Conservation (phyloP, 345 rosid species). For the Aquilaria sinensis region DNA sequence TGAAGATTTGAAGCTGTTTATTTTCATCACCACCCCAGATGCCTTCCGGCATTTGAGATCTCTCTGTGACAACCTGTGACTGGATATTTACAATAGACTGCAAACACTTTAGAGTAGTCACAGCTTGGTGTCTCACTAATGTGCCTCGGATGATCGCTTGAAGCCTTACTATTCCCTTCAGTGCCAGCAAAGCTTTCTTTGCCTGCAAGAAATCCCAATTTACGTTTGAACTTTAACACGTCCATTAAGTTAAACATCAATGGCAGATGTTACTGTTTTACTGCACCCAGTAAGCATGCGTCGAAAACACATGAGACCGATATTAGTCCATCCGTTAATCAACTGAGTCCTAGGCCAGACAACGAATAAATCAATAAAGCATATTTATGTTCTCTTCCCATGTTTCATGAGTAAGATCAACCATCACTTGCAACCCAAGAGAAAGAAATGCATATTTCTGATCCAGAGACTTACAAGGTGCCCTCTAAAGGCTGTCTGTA, state of each 20-base stretch:
- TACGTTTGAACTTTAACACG: not conserved
- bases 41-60: constrained; percentile 37
- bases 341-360: not conserved
- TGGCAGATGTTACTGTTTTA: not conserved
- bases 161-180: constrained; percentile 89
- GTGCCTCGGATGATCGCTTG: constrained; percentile 86
- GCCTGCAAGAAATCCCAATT: constrained; percentile 42
- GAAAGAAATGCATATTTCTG: constrained; percentile 1
- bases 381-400: not conserved
- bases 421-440: not conserved
- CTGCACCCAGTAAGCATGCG: not conserved
- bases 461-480: constrained; percentile 54
- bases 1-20: constrained; percentile 36
- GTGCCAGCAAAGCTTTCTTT: constrained; percentile 78
- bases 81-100: constrained; percentile 82
- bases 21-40: constrained; percentile 30
- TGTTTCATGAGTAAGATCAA: not conserved
- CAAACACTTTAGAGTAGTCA: constrained; percentile 69
- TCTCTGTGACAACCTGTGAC: constrained; percentile 53
- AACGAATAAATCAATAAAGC: not conserved
- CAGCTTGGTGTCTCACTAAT: constrained; percentile 76
- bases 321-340: too few species aligned
- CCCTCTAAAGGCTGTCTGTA: constrained; percentile 70
- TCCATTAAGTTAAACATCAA: not conserved
- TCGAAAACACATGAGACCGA: too few species aligned